A percentile compares a stretch with the other conserved stretches of the same genome.
phyloP scores from a whole-genome alignment of 108 stramenopile species.

The Cyclotella kingstonii region DNA sequence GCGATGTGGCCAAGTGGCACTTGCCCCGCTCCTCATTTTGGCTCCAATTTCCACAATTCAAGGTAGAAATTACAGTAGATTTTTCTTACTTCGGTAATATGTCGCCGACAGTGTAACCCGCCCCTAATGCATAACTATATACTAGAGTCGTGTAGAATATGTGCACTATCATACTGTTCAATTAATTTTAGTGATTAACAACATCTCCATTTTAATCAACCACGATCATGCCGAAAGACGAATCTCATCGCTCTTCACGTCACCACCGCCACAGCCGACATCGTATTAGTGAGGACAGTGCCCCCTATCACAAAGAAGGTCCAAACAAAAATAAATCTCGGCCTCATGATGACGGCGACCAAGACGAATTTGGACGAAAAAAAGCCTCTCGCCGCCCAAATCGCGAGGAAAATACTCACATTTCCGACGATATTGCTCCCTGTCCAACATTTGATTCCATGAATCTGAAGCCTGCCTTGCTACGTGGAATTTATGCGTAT shows the following conservation, averaged over 20 bases:
- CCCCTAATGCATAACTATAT: too few species aligned
- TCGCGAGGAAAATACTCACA: too few species aligned
- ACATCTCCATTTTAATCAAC: neutral
- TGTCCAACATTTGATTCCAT: conserved; percentile 83
- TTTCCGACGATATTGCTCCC: conserved; percentile 52
- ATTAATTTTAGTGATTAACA: neutral
- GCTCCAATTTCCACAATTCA: too few species aligned
- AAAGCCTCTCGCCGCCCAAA: neutral
- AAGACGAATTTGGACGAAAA: too few species aligned
- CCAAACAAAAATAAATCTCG: conserved; percentile 5
- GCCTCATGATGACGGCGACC: conserved; percentile 5
- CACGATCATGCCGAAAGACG: conserved; percentile 38
- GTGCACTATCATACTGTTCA: neutral
- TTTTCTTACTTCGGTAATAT: too few species aligned
- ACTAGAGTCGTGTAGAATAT: neutral
- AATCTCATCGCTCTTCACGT: conserved; percentile 19
- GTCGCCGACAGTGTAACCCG: too few species aligned
- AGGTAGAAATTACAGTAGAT: neutral
- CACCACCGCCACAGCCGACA: conserved; percentile 6
- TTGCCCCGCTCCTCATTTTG: too few species aligned
- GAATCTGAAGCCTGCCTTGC: conserved; percentile 69
- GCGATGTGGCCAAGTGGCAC: conserved; percentile 34
- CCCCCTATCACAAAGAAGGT: conserved; percentile 34
- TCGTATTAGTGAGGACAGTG: conserved; percentile 9
- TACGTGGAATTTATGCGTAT: conserved; percentile 95